These are phyloP conservation scores for Schizonepeta tenuifolia DNA, from an alignment of 257 asterid genomes.

Conservation along the genomic window DNA sequence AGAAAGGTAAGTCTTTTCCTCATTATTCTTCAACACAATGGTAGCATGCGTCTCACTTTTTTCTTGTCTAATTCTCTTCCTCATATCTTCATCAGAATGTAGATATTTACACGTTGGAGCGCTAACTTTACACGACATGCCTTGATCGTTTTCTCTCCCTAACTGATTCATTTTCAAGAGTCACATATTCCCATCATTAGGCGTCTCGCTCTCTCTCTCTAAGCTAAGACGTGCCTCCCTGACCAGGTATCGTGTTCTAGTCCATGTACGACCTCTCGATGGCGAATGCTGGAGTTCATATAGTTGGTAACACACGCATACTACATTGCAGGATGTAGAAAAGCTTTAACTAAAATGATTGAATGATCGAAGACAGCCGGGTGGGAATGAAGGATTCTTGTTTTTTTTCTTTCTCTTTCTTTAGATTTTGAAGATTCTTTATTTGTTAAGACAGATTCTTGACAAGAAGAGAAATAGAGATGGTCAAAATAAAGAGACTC, in stretches of 20 bases:
- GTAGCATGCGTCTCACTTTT: constrained; percentile 40
- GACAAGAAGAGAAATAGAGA: constrained; percentile 45
- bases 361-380: constrained; percentile 36
- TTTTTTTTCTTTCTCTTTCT: constrained; percentile 21
- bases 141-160: constrained; percentile 35
- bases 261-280: constrained; percentile 5
- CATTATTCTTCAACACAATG: constrained; percentile 49
- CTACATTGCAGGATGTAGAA: constrained; percentile 46
- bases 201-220: background rate
- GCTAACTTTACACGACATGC: constrained; percentile 52
- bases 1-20: constrained; percentile 53
- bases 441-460: constrained; percentile 55
- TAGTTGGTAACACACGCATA: background rate
- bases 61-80: constrained; percentile 38
- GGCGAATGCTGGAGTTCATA: background rate
- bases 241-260: constrained; percentile 32
- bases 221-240: background rate
- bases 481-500: constrained; percentile 53
- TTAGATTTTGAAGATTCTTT: constrained; percentile 55
- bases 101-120: constrained; percentile 48
- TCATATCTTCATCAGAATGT: constrained; percentile 63
- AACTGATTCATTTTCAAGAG: constrained; percentile 36
- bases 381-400: constrained; percentile 39
- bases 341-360: background rate
- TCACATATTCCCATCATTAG: constrained; percentile 33